Base-by-base conservation (phyloP, 2,329 filamentous ascomycete species). In the Venturia nashicola region DNA sequence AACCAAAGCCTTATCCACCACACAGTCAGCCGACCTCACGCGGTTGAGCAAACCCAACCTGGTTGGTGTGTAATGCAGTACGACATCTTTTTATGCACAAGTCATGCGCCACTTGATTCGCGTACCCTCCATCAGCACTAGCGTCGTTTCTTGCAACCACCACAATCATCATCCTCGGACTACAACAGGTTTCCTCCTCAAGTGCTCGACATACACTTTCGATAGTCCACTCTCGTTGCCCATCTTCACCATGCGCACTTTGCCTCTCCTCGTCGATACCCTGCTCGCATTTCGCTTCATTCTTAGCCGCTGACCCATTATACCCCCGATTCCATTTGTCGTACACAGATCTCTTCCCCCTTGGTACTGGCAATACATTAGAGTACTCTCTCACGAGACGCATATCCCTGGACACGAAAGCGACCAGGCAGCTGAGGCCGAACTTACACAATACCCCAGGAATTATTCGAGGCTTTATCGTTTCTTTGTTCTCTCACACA, bases 1-100 rank as follows among this genome's bases (percentile, higher is more conserved):
- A 12, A n/a, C 27, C 59, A 20, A 60, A 44, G 36, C 39, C 42
- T 42, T 63, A 63, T 57, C 61, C 27, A 39, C 23, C 61, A 39
- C 61, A 63, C 40, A 43, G 61, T 63, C 61, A 63, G 61, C 43
- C 61, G 61, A 60, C 59, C 59, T 60, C 59, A 43, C 61, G 39
- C 61, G 59, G n/a, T 63, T 63, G 61, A 63, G 61, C 42, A 62
- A 48, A 36, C 43, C 16, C 39, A 12, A 60, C 14, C 39, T 23
- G 59, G 59, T 34, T 57, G 51, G 51, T 60, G 39, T 60, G 59
- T 27, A 60, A 42, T 42, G 59, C 42, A 16, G 59, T 60, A 44
- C 59, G 39, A 42, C 59, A 44, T 27, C 23, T 11, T 42, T 4
- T 57, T 20, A 57, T 57, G 51, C 51, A 57, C 43, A 36, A 55